Base-by-base conservation (phyloP, 768 basidiomycete genomes). In the Panus rudis region DNA sequence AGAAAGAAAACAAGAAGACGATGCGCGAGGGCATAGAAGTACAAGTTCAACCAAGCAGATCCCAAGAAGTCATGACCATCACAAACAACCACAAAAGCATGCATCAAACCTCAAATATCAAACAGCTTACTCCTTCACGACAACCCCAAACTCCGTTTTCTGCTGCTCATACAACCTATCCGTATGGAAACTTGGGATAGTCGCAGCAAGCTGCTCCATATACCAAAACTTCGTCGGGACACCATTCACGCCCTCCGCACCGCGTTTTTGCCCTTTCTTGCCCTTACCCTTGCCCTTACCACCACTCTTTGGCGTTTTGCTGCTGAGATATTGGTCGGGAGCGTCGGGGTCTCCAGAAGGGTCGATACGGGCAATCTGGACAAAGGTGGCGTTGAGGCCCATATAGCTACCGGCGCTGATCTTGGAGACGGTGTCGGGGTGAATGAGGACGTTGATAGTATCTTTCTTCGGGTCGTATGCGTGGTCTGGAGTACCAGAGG, bases 371-470 rank as follows among this genome's bases (percentile, higher is more conserved):
- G 63, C 76, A 11, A 86, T 66, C 61, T 89, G 83, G 17, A 86
- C 75, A 75, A 78, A 88, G 35, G 78, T 74, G 16, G 75, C 82
- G 3, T 71, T 72, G 12, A 87, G 50, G 1, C 79, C 80, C 65
- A 86, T 72, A 10, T 16, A 10, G 28, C 10, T 30, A 4, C 81
- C 79, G 4, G 68, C 61, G 4, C 56, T 52, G 27, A 84, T 52
- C 27, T 62, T 59, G 1, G 71, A 64, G 6, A 73, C 56, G 0
- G 68, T 51, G 6, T 61, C 60, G 5, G 73, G 69, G 28, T 73
- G 67, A 11, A 85, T 62, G 17, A 84, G 67, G 8, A 85, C 64
- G 13, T 67, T 71, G 55, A 89, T 81, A 26, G 66, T 70, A 46
- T 85, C 81, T 44, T 65, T 69, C 37, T 65, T 62, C 4, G 76